Evolutionary conservation across 441 rosid species (phyloP).

Genomic region (Theobroma grandiflorum): DNA sequence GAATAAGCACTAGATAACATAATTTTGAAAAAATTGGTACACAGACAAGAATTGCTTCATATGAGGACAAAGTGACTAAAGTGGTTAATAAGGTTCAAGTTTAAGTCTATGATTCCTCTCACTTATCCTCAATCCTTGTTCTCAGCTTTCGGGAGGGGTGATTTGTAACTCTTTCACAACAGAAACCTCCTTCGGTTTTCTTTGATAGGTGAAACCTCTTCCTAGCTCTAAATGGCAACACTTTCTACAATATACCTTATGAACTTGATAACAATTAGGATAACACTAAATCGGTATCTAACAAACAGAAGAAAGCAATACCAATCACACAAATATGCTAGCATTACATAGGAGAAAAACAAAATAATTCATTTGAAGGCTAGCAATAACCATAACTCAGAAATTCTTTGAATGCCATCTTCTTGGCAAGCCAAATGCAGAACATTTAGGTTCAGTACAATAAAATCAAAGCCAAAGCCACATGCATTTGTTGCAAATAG

Average conservation of each 20-base stretch:
- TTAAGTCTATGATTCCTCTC: constrained; percentile 6
- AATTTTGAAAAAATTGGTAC: neutral
- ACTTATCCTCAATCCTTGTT: constrained; percentile 11
- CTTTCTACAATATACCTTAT: neutral
- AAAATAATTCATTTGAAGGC: neutral
- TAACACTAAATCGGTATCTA: neutral
- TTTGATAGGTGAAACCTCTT: constrained; percentile 12
- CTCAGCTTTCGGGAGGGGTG: constrained; percentile 7
- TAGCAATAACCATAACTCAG: neutral
- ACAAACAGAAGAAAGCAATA: constrained; percentile 6
- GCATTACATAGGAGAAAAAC: neutral
- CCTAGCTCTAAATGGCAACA: neutral
- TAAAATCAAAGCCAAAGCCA: neutral
- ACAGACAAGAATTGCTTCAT: neutral
- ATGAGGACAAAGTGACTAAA: neutral
- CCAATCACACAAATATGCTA: neutral
- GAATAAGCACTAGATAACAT: neutral
- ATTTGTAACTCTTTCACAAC: neutral
- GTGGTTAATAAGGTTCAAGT: neutral
- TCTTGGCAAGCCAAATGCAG: neutral
- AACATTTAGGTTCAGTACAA: constrained; percentile 20
- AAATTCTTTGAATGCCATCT: neutral
- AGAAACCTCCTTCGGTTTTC: neutral
- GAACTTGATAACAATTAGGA: neutral
- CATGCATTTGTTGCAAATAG: neutral